These are phyloP conservation scores for Phoma sp. DNA, from an alignment of 2,329 filamentous ascomycete genomes.

Conservation along the genomic window DNA sequence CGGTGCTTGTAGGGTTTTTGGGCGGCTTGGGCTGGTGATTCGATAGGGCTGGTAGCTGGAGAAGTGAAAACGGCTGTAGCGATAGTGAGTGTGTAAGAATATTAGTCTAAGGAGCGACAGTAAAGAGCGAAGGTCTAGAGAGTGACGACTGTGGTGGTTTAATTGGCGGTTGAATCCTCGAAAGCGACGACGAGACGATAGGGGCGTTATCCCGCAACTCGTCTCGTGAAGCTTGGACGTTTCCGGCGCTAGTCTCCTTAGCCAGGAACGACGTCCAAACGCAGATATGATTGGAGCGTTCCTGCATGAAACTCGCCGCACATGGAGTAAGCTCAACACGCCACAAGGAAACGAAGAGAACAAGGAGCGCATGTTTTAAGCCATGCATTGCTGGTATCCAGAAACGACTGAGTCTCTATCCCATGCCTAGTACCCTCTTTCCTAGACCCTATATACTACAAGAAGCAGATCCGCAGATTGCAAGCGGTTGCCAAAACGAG, in stretches of 20 bases:
- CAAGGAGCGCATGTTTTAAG: not conserved
- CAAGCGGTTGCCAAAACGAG: conserved; percentile 17
- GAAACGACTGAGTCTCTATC: conserved; percentile 5
- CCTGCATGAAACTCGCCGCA: conserved; percentile 14
- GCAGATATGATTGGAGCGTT: conserved; percentile 20
- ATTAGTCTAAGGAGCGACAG: conserved; percentile 27
- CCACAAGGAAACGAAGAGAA: not conserved
- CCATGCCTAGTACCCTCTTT: not conserved
- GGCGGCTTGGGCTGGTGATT: not conserved
- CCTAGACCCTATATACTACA: conserved; percentile 7
- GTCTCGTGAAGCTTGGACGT: conserved; percentile 7
- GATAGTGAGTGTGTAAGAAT: conserved; percentile 13
- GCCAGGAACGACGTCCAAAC: conserved; percentile 26
- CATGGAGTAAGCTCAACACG: not conserved
- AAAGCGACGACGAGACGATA: conserved; percentile 17
- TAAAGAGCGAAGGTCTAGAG: conserved; percentile 17
- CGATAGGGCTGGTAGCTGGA: conserved; percentile 2
- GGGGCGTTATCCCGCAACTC: conserved; percentile 10
- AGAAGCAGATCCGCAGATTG: not conserved
- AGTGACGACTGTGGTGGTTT: conserved; percentile 20
- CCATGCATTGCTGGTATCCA: conserved; percentile 4
- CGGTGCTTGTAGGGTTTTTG: not conserved
- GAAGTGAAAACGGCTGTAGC: not conserved
- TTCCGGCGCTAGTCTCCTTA: conserved; percentile 20
- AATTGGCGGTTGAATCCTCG: conserved; percentile 12